Percentiles rank a stretch among this genome's conserved stretches.
phyloP scores from a whole-genome alignment of 2,329 filamentous ascomycete species.

The Pseudopithomyces maydicus region DNA sequence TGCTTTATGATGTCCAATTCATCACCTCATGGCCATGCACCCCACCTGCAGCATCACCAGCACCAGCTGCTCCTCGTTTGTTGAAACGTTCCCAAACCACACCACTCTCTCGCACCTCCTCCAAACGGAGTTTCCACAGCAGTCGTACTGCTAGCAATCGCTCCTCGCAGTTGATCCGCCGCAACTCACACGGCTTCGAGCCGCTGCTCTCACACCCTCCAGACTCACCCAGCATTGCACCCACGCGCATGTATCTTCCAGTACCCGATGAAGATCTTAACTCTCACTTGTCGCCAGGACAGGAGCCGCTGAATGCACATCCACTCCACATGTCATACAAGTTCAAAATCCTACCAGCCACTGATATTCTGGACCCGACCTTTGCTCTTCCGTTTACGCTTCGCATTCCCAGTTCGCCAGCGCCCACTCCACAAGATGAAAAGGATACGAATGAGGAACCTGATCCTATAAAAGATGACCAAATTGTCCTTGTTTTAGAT shows the following conservation, averaged over 20 bases:
- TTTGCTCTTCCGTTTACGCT: conserved; percentile 34
- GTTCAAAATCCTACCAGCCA: conserved; percentile 43
- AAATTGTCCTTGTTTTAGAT: conserved; percentile 50
- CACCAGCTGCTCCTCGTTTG: conserved; percentile 26
- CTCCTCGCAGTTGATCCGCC: conserved; percentile 21
- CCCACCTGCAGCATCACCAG: conserved; percentile 41
- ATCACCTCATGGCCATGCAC: conserved; percentile 60
- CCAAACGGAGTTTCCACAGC: conserved; percentile 35
- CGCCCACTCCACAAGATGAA: conserved; percentile 18
- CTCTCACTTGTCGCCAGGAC: conserved; percentile 14
- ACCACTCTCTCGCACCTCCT: conserved; percentile 36
- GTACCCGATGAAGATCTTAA: conserved; percentile 20
- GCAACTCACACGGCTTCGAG: conserved; percentile 42
- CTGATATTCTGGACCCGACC: conserved; percentile 31
- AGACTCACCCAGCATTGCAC: conserved; percentile 29
- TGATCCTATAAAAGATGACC: conserved; percentile 23
- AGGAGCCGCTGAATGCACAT: conserved; percentile 39
- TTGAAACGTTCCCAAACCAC: conserved; percentile 29
- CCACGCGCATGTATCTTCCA: conserved; percentile 31
- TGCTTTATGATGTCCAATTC: conserved; percentile 59
- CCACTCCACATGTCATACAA: conserved; percentile 48
- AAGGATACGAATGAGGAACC: conserved; percentile 16
- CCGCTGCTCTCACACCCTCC: conserved; percentile 42
- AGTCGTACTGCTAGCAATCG: conserved; percentile 14
- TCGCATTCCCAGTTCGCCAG: conserved; percentile 19